A percentile compares a stretch with the other conserved stretches of the same genome.
phyloP scores from a whole-genome alignment of 2,329 filamentous ascomycete genomes.

The Cladobotryum protrusum region DNA sequence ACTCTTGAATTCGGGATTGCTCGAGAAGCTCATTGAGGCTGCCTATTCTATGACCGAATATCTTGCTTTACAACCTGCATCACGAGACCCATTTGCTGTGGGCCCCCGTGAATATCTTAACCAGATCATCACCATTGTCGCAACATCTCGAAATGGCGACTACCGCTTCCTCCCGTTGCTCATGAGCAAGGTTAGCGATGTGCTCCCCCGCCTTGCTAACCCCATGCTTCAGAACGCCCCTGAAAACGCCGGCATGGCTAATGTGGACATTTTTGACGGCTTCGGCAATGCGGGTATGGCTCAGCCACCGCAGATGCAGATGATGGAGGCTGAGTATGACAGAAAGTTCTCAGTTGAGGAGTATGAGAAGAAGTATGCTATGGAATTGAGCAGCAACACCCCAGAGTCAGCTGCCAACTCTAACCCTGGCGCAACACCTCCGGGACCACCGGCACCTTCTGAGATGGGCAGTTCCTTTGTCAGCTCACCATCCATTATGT shows the following conservation, averaged over 20 bases:
- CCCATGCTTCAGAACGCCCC: conserved; percentile 55
- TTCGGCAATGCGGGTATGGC: conserved; percentile 59
- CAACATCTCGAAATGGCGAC: conserved; percentile 66
- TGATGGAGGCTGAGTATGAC: conserved; percentile 44
- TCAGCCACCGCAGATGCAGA: conserved; percentile 38
- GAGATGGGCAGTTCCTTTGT: conserved; percentile 46
- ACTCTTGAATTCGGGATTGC: conserved; percentile 64
- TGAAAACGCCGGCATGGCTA: conserved; percentile 46
- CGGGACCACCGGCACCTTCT: conserved; percentile 20
- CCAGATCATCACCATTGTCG: conserved; percentile 61
- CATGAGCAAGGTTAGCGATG: conserved; percentile 67
- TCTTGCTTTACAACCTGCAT: conserved; percentile 57
- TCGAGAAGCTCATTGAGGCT: conserved; percentile 76
- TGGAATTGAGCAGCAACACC: conserved; percentile 29
- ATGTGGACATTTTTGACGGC: conserved; percentile 59
- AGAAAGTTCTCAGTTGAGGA: conserved; percentile 40
- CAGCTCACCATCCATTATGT: conserved; percentile 49
- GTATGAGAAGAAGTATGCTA: conserved; percentile 34
- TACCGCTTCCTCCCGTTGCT: conserved; percentile 72
- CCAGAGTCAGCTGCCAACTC: conserved; percentile 29
- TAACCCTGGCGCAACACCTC: conserved; percentile 23
- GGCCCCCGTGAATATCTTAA: conserved; percentile 70
- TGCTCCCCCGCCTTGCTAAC: conserved; percentile 56
- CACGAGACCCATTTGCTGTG: conserved; percentile 55
- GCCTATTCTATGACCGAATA: conserved; percentile 68